phyloP scores from a whole-genome alignment of 257 asterid genomes.

The Leptodermis oblonga region DNA sequence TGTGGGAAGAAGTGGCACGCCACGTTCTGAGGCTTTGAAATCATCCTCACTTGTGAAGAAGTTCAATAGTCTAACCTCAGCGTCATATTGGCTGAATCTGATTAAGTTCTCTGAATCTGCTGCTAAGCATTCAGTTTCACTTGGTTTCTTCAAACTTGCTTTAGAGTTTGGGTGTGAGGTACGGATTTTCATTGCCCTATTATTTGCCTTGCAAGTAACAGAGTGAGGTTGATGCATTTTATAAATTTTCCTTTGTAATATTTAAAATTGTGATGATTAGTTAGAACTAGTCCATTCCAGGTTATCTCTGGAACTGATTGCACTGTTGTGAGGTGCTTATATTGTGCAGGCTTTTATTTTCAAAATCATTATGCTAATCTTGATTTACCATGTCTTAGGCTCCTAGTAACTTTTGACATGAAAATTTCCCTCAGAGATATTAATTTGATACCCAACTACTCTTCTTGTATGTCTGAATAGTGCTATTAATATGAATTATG shows the following conservation, averaged over 20 bases:
- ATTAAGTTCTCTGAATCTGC: conserved; percentile 79
- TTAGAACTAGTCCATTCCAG: neutral
- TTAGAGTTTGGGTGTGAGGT: conserved; percentile 90
- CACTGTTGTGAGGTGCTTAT: neutral
- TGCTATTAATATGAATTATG: neutral
- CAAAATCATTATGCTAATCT: neutral
- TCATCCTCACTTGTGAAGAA: conserved; percentile 55
- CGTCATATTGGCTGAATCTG: conserved; percentile 84
- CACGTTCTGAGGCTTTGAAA: conserved; percentile 53
- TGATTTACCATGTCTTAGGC: neutral
- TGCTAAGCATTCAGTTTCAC: conserved; percentile 73
- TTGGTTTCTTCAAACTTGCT: conserved; percentile 89
- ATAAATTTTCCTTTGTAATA: neutral
- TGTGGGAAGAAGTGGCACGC: conserved; percentile 54
- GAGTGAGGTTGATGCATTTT: neutral
- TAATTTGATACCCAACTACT: no score
- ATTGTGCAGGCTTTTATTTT: neutral
- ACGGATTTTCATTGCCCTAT: conserved; percentile 5
- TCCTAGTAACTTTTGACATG: neutral
- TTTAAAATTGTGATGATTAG: neutral
- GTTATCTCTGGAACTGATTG: neutral
- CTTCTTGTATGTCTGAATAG: neutral
- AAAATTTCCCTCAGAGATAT: neutral
- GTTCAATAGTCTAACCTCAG: conserved; percentile 55
- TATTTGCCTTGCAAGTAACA: neutral